A percentile compares a stretch with the other conserved stretches of the same genome.
Evolutionary conservation across 1,284 basidiomycete species (phyloP).

Genomic region (Inonotus hispidus): DNA sequence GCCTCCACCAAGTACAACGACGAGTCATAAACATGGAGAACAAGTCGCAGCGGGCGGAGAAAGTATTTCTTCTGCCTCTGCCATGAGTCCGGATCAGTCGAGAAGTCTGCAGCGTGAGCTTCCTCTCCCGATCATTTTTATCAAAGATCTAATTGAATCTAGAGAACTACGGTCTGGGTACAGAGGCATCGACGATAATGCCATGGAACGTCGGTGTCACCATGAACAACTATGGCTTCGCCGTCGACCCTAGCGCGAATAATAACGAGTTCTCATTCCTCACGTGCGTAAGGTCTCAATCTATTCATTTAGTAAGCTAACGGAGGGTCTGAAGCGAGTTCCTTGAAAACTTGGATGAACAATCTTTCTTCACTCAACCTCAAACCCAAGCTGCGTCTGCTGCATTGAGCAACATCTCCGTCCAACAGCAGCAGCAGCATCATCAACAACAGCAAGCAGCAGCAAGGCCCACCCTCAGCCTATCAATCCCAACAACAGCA

Average conservation of each 20-base stretch:
- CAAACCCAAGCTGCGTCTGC: conserved; percentile 32
- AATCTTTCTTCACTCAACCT: conserved; percentile 57
- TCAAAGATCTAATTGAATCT: background rate
- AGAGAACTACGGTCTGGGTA: conserved; percentile 16
- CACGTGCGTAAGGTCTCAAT: conserved; percentile 44
- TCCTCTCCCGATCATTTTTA: background rate
- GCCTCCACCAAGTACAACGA: conserved; percentile 42
- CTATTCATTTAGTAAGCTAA: background rate
- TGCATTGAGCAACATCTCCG: background rate
- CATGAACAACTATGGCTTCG: conserved; percentile 11
- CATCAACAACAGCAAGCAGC: background rate
- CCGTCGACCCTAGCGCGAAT: conserved; percentile 1
- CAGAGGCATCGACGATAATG: conserved; percentile 18
- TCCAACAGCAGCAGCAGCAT: conserved; percentile 18
- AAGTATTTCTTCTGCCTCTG: too few relatives aligned
- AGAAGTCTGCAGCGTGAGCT: conserved; percentile 15
- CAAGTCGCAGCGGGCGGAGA: conserved; percentile 15
- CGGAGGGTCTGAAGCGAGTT: conserved; percentile 55
- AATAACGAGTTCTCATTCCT: conserved; percentile 74
- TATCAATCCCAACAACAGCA: conserved; percentile 19
- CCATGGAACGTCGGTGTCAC: conserved; percentile 11
- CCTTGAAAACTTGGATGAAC: conserved; percentile 71
- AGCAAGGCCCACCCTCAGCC: conserved; percentile 10
- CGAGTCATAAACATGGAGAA: conserved; percentile 31
- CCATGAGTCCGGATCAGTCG: conserved; percentile 12